Conservation (phyloP, 2,329 filamentous ascomycete species). For the Cercospora sp. region DNA sequence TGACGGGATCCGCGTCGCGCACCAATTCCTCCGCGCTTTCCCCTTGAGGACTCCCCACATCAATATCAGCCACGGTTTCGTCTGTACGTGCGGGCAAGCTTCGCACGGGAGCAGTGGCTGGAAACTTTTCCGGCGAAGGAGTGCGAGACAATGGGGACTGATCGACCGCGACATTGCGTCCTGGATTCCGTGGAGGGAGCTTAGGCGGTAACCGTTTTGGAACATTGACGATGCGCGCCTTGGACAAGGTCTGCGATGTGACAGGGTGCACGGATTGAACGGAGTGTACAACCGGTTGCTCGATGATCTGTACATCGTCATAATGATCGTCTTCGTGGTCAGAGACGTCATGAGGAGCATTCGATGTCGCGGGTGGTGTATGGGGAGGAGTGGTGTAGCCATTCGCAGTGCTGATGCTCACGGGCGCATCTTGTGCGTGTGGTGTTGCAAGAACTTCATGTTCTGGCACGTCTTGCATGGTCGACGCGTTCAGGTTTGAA, state of each 20-base stretch:
- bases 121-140: slow-evolving; percentile 8
- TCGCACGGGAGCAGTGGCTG: neutral
- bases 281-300: slow-evolving; percentile 54
- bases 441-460: slow-evolving; percentile 29
- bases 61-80: neutral
- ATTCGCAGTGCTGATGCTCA: slow-evolving; percentile 26
- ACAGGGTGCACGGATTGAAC: slow-evolving; percentile 65
- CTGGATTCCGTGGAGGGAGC: slow-evolving; percentile 74
- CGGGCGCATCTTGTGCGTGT: slow-evolving; percentile 9
- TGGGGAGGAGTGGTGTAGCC: slow-evolving; percentile 38
- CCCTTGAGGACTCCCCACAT: neutral
- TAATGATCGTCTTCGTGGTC: slow-evolving; percentile 51
- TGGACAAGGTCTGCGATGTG: slow-evolving; percentile 49
- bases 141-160: slow-evolving; percentile 25
- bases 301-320: slow-evolving; percentile 51
- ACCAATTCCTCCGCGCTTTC: neutral
- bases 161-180: slow-evolving; percentile 45
- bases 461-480: slow-evolving; percentile 36
- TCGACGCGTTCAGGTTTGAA: slow-evolving; percentile 15
- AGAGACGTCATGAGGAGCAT: slow-evolving; percentile 1
- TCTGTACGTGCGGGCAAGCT: neutral
- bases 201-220: slow-evolving; percentile 77
- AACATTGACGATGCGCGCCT: slow-evolving; percentile 81
- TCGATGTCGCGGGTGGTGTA: slow-evolving; percentile 30
- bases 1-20: neutral